These are phyloP conservation scores for Nicotiana otophora DNA, from an alignment of 257 asterid genomes.

Conservation along the genomic window DNA sequence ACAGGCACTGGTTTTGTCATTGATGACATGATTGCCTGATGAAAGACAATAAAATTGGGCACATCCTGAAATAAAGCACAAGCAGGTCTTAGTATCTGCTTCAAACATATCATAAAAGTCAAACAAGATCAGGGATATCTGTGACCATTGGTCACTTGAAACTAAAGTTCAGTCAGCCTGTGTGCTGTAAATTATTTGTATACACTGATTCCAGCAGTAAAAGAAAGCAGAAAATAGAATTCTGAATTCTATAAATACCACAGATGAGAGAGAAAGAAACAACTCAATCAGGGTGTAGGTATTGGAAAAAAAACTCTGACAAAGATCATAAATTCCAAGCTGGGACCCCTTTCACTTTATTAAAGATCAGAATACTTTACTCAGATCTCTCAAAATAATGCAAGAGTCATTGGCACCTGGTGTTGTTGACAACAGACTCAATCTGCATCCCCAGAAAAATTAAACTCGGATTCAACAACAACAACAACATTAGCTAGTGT, in stretches of 20 bases:
- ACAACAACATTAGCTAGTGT: too few relatives aligned
- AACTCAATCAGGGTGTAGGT: neutral
- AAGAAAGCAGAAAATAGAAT: neutral
- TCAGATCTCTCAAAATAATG: neutral
- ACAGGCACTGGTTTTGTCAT: constrained; percentile 69
- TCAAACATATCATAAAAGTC: neutral
- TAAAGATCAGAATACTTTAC: neutral
- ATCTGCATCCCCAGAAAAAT: neutral
- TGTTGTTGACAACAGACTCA: neutral
- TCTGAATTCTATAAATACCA: neutral
- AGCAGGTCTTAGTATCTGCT: neutral
- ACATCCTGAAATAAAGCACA: constrained; percentile 49
- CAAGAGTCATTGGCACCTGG: neutral
- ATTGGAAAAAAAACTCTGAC: neutral
- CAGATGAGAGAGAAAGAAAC: constrained; percentile 1
- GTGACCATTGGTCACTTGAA: neutral
- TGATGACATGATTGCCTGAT: constrained; percentile 63
- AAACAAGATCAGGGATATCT: neutral
- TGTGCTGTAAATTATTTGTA: neutral
- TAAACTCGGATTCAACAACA: neutral
- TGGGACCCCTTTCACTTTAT: neutral
- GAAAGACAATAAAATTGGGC: constrained; percentile 38
- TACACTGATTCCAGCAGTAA: neutral
- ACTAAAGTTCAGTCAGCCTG: neutral
- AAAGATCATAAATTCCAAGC: neutral